A percentile compares a stretch with the other conserved stretches of the same genome.
Conservation (phyloP, 192 early-diverging fungal species). For the Dispira simplex region DNA sequence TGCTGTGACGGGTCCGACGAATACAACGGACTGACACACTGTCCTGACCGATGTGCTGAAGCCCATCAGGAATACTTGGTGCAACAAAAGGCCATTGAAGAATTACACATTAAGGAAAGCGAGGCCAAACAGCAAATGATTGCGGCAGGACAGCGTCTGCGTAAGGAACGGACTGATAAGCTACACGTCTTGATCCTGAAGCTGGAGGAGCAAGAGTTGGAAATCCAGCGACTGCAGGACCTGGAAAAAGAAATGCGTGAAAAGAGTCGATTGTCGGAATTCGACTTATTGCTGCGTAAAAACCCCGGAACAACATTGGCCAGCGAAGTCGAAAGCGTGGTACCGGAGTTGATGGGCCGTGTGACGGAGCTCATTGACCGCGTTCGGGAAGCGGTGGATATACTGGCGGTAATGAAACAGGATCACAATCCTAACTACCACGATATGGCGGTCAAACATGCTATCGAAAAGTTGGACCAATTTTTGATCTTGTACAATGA, state of each 20-base stretch:
- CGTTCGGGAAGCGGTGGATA: conserved; percentile 19
- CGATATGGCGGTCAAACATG: conserved; percentile 46
- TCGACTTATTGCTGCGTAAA: background rate
- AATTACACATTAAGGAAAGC: conserved; percentile 14
- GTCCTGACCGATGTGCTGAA: conserved; percentile 62
- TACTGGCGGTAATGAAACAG: conserved; percentile 29
- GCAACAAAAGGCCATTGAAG: conserved; percentile 16
- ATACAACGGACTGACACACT: conserved; percentile 35
- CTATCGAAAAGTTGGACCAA: conserved; percentile 41
- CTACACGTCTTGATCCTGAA: conserved; percentile 10
- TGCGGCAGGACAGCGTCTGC: conserved; percentile 15
- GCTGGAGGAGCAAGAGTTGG: conserved; percentile 12
- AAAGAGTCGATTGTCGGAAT: background rate
- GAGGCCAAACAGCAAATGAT: conserved; percentile 15
- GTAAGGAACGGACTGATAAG: conserved; percentile 14
- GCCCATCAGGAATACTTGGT: conserved; percentile 30
- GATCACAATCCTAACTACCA: conserved; percentile 60
- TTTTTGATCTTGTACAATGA: conserved; percentile 20
- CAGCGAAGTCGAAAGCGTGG: conserved; percentile 7
- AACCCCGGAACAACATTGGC: background rate
- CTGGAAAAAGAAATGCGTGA: background rate
- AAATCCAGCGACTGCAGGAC: conserved; percentile 17
- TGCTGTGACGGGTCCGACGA: conserved; percentile 98
- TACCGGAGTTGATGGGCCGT: background rate
- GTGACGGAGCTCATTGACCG: conserved; percentile 11